Evolutionary conservation across 371 early-diverging fungal genomes (phyloP).

Genomic region (Zychaea mexicana): DNA sequence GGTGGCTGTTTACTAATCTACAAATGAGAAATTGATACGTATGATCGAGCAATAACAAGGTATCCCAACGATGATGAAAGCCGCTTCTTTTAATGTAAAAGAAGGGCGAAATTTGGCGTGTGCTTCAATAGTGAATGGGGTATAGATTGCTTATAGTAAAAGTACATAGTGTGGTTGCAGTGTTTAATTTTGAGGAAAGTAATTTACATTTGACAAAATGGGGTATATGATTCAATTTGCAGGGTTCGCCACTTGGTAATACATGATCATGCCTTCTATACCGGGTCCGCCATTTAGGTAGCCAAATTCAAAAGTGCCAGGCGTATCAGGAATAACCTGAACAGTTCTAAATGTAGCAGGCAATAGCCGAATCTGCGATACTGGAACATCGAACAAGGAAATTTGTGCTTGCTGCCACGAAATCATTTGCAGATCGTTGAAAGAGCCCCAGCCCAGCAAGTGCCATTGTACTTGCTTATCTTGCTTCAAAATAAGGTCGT

Average conservation of each 20-base stretch:
- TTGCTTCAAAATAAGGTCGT: constrained; percentile 23
- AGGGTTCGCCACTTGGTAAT: constrained; percentile 12
- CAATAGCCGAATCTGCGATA: constrained; percentile 26
- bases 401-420: constrained; percentile 32
- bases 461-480: constrained; percentile 30
- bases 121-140: too few relatives aligned
- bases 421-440: constrained; percentile 30
- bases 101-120: too few relatives aligned
- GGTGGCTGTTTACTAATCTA: too few relatives aligned
- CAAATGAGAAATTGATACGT: too few relatives aligned
- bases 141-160: too few relatives aligned
- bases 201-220: too few relatives aligned
- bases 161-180: too few relatives aligned
- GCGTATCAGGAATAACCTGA: constrained; percentile 6
- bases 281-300: constrained; percentile 13
- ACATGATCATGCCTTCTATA: constrained; percentile 24
- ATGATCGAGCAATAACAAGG: too few relatives aligned
- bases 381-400: constrained; percentile 7
- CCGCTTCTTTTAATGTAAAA: too few relatives aligned
- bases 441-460: constrained; percentile 45
- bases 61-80: too few relatives aligned
- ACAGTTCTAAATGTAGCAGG: constrained; percentile 47
- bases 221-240: too few relatives aligned
- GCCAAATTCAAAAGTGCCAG: constrained; percentile 22
- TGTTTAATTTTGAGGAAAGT: too few relatives aligned